phyloP scores from a whole-genome alignment of 371 early-diverging fungal genomes.

The Blakeslea trispora region DNA sequence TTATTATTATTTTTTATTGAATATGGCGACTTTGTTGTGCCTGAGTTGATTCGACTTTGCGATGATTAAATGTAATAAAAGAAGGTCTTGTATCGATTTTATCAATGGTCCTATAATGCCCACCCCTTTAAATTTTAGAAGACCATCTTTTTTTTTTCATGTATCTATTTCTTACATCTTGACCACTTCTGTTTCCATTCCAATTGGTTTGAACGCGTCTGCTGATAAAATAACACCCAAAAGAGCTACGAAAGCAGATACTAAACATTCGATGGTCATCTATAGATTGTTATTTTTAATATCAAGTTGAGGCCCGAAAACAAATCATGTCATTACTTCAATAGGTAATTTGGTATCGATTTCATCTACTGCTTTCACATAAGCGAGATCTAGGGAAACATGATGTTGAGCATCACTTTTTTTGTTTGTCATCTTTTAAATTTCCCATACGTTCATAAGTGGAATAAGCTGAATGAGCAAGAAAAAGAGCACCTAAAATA shows the following conservation, averaged over 20 bases:
- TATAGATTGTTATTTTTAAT: slow-evolving; percentile 9
- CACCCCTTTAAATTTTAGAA: too few species aligned
- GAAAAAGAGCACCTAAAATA: slow-evolving; percentile 53
- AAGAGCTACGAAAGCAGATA: slow-evolving; percentile 40
- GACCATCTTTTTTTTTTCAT: neutral
- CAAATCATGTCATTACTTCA: slow-evolving; percentile 47
- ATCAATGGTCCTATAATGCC: slow-evolving; percentile 71
- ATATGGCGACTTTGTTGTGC: slow-evolving; percentile 37
- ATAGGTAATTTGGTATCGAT: slow-evolving; percentile 54
- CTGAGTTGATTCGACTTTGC: slow-evolving; percentile 41
- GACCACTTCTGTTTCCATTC: slow-evolving; percentile 63
- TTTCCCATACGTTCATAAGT: slow-evolving; percentile 78
- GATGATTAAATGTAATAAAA: slow-evolving; percentile 66
- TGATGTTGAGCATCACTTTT: too few species aligned
- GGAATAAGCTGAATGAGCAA: slow-evolving; percentile 68
- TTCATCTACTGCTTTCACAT: slow-evolving; percentile 66
- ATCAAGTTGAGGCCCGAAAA: too few species aligned
- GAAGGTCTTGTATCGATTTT: slow-evolving; percentile 66
- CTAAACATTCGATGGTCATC: slow-evolving; percentile 45
- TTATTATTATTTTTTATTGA: slow-evolving; percentile 5
- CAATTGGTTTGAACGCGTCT: slow-evolving; percentile 62
- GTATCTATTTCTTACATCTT: slow-evolving; percentile 53
- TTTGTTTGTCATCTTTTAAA: too few species aligned
- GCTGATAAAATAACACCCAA: slow-evolving; percentile 51
- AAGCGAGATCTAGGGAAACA: slow-evolving; percentile 68